Percentiles rank a stretch among this genome's conserved stretches.
Evolutionary conservation across 1,284 basidiomycete species (phyloP).

Genomic region (Apiotrichum siamense): DNA sequence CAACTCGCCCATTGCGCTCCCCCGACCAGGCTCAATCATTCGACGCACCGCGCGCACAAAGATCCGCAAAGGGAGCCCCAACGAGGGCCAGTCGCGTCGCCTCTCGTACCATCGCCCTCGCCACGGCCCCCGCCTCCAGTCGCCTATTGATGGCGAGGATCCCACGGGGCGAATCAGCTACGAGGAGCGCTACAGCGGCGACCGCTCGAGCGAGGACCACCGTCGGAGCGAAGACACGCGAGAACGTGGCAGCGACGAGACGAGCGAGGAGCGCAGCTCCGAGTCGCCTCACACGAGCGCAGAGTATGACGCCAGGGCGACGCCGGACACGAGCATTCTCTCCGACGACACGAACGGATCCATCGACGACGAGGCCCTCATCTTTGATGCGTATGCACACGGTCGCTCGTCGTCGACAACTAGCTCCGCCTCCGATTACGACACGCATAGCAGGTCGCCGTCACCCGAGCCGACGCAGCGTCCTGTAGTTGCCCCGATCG

Average conservation of each 20-base stretch:
- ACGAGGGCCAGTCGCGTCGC: constrained; percentile 72
- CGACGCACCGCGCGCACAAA: constrained; percentile 88
- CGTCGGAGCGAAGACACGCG: neutral
- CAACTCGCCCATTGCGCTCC: constrained; percentile 82
- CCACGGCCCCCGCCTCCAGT: neutral
- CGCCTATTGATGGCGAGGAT: neutral
- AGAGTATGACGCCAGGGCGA: neutral
- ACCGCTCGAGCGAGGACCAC: neutral
- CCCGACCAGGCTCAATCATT: constrained; percentile 76
- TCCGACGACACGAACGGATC: constrained; percentile 51
- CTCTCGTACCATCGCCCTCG: constrained; percentile 52
- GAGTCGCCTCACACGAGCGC: constrained; percentile 17
- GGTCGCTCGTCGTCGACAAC: constrained; percentile 17
- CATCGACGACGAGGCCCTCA: constrained; percentile 59
- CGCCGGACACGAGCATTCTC: constrained; percentile 11
- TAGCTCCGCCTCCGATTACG: constrained; percentile 47
- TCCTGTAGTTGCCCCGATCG: constrained; percentile 16
- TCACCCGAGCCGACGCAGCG: constrained; percentile 29
- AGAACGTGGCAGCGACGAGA: constrained; percentile 19
- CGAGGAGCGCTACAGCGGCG: neutral
- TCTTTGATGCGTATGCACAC: constrained; percentile 71
- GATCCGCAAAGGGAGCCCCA: constrained; percentile 79
- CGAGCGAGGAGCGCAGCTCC: constrained; percentile 14
- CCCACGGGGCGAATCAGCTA: neutral
- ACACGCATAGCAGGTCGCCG: constrained; percentile 39